Evolutionary conservation across 23 red algal species (phyloP), one percentile per base, ranked within the genome.

Genomic region (Chondrus crispus): DNA sequence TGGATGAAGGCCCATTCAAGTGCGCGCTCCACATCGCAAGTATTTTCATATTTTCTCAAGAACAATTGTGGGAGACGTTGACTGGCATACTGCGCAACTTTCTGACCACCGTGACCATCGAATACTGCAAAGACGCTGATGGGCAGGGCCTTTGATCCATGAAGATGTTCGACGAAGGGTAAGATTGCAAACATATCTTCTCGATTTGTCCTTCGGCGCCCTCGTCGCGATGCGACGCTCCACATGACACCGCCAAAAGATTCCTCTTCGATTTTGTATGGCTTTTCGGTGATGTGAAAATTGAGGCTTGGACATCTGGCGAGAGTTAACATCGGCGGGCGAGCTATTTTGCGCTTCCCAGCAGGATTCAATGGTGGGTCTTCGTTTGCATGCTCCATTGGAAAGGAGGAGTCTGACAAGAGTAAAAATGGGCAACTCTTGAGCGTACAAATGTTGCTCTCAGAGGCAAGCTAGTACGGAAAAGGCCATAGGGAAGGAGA

Each of bases 91-190:
- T 92, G 54, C 24, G 89, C 57, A 24, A 71, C 77, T 30, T 77
- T 43, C 16, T 45, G 68, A 10, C 89, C 89, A 43, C 89, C 89
- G 48, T 92, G 89, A 46, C 89, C 89, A 60, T 92, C 89, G 46
- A 92, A 92, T 16, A 92, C 62, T 28, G 45, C 89, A 37, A 92
- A 92, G 2, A 92, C 37, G 16, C 46, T 58, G n/a, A 83, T 38
- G 8, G 45, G 78, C 12, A 24, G 22, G 32, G n/a, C 28, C 57
- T 53, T 52, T 26, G 32, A 37, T 20, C 57, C 46, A 13, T 14
- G 14, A 73, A 18, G 13, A 13, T 47, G 26, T 47, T 41, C 35
- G 29, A 62, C 14, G 24, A 83, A 62, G 11, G 78, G 78, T 16
- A 54, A 26, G 28, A n/a, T 62, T 39, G 51, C 52, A 24, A 39